These are phyloP conservation scores for Botryotinia narcissicola DNA, from an alignment of 2,329 filamentous ascomycete species.

Conservation along the genomic window DNA sequence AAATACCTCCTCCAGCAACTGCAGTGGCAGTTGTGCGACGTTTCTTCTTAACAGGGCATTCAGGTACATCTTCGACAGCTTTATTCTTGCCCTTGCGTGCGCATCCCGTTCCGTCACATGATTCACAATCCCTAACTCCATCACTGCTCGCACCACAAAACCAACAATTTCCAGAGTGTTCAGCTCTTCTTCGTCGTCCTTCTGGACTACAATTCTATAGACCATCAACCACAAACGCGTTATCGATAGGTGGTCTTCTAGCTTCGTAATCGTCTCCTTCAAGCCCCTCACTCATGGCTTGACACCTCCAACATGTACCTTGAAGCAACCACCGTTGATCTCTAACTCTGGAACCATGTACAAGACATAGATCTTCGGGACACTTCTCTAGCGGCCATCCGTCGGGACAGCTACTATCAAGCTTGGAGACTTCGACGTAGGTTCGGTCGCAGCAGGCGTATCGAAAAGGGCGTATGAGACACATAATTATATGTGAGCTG, in stretches of 20 bases:
- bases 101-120: not conserved
- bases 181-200: constrained; percentile 23
- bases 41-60: not conserved
- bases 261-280: constrained; percentile 22
- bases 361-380: constrained; percentile 32
- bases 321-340: constrained; percentile 5
- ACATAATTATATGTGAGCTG: constrained; percentile 28
- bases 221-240: constrained; percentile 27
- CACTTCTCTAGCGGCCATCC: constrained; percentile 34
- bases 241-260: constrained; percentile 32
- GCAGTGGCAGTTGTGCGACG: not conserved
- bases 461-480: constrained; percentile 30
- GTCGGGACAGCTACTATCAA: constrained; percentile 29
- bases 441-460: constrained; percentile 31
- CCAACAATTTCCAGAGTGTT: constrained; percentile 11
- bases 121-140: not conserved
- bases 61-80: not conserved
- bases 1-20: not conserved
- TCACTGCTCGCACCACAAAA: constrained; percentile 24
- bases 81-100: not conserved
- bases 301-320: constrained; percentile 35
- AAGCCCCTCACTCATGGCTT: constrained; percentile 18
- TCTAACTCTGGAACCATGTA: constrained; percentile 20
- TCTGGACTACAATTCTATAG: constrained; percentile 24
- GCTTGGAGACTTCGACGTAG: constrained; percentile 29